Evolutionary conservation across 1,139 yeast genomes (phyloP), one percentile per base, ranked within the genome.

Genomic region (Candida sanyaensis): DNA sequence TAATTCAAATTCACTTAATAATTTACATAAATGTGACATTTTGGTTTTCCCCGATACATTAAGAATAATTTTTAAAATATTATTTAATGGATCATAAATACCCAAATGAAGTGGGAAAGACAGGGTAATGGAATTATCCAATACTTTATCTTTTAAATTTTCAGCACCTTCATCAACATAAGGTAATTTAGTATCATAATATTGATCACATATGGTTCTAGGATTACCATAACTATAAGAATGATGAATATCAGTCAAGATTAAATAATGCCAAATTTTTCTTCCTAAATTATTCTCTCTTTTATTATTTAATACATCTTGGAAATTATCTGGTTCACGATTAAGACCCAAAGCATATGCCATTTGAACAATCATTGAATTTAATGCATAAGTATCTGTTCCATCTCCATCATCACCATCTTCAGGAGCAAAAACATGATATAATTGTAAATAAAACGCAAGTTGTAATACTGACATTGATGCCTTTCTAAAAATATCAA

Each of bases 401-500:
- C 78, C 77, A 53, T 74, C 78, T 1, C 73, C 68, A 6, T 72
- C 76, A 50, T 73, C 77, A 5, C 83, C 81, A 55, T 78, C 83
- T 56, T 79, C 83, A 2, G 83, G 83, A 0, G 83, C 72, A 54
- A 66, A 62, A 12, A 60, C 56, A 42, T 71, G 72, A 56, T 78
- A 79, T 17, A 67, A 51, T 44, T 77, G 64, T 45, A 69, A 54
- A 45, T 67, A 60, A 11, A 73, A 56, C 0, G 76, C 69, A 44
- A 81, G 74, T 55, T 81, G 86, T 30, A 83, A 65, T 5, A 81
- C 73, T 0, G 76, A 73, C 26, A 82, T 57, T 11, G 78, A 75
- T 17, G 81, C 75, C 48, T 78, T 72, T 47, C 79, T 63, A 38
- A 77, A 57, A 17, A 81, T 50, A 41, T 76, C 74, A 59, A 83